These are phyloP conservation scores for Schwanniomyces occidentalis DNA, from an alignment of 805 yeast genomes.

Conservation along the genomic window DNA sequence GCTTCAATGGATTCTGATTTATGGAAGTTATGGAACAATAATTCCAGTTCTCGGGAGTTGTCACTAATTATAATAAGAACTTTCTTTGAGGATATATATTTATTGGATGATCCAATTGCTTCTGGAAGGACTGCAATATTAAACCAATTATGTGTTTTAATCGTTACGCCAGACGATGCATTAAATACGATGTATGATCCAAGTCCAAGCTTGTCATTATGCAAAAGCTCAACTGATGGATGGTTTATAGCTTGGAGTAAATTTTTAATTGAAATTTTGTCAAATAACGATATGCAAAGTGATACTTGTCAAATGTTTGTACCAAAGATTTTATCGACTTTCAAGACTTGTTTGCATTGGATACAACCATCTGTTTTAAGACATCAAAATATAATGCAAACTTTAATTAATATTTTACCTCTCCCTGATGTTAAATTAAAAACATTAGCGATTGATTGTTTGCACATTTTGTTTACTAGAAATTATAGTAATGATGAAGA, in stretches of 20 bases:
- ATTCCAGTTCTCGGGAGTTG: conserved; percentile 67
- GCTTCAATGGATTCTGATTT: conserved; percentile 79
- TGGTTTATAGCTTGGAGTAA: conserved; percentile 80
- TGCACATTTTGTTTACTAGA: conserved; percentile 85
- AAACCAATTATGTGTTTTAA: conserved; percentile 80
- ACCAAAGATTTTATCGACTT: conserved; percentile 70
- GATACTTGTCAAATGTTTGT: conserved; percentile 46
- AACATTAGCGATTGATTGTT: conserved; percentile 84
- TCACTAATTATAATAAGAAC: conserved; percentile 78
- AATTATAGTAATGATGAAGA: conserved; percentile 65
- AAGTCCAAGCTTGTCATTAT: conserved; percentile 59
- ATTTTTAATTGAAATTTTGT: conserved; percentile 34
- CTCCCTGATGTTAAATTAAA: conserved; percentile 66
- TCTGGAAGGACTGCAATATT: conserved; percentile 74
- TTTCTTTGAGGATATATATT: conserved; percentile 87
- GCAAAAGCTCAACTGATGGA: conserved; percentile 74
- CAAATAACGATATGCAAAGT: conserved; percentile 26
- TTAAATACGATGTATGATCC: conserved; percentile 63
- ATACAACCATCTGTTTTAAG: conserved; percentile 74
- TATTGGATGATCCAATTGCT: conserved; percentile 90
- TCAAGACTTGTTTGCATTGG: conserved; percentile 93
- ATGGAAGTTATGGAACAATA: conserved; percentile 69
- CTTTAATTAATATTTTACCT: conserved; percentile 59
- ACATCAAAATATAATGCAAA: conserved; percentile 61
- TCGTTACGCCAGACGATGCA: conserved; percentile 69